Evolutionary conservation across 2,329 filamentous ascomycete genomes (phyloP).

Genomic region (Dactylellina cionopaga): DNA sequence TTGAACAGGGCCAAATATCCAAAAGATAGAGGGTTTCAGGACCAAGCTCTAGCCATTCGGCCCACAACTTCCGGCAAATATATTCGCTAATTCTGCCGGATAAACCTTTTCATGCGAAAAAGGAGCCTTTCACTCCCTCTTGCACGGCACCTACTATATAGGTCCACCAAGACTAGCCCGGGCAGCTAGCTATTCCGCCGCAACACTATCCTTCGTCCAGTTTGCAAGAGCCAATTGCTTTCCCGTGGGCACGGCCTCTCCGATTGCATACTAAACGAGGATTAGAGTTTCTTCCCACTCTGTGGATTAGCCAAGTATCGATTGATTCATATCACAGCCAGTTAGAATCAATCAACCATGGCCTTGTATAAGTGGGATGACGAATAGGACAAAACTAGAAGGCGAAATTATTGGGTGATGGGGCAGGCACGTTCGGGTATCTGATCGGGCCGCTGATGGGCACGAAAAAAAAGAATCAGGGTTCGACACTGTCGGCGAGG

Average conservation of each 20-base stretch:
- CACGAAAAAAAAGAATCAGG: not conserved
- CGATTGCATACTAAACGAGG: constrained; percentile 31
- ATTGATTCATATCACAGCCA: not conserved
- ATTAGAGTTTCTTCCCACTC: constrained; percentile 4
- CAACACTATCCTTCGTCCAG: not conserved
- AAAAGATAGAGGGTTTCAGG: constrained; percentile 14
- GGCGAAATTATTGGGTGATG: constrained; percentile 11
- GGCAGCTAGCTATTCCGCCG: too few species aligned
- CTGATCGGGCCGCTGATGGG: constrained; percentile 34
- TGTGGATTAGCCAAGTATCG: too few species aligned
- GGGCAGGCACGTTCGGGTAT: constrained; percentile 41
- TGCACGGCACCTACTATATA: too few species aligned
- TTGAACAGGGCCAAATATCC: constrained; percentile 8
- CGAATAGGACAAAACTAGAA: constrained; percentile 34
- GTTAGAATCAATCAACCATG: not conserved
- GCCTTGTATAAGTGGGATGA: constrained; percentile 13
- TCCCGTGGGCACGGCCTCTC: constrained; percentile 45
- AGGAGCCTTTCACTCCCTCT: too few species aligned
- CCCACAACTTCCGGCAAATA: constrained; percentile 46
- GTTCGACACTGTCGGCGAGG: too few species aligned
- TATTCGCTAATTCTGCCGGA: constrained; percentile 42
- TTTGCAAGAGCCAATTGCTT: constrained; percentile 5
- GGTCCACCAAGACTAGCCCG: too few species aligned
- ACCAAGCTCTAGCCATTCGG: constrained; percentile 29
- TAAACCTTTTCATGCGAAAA: constrained; percentile 28